Percentiles rank a stretch among this genome's conserved stretches.
These are phyloP conservation scores for Tylopilus sp. DNA, from an alignment of 1,284 basidiomycete species.

Conservation along the genomic window DNA sequence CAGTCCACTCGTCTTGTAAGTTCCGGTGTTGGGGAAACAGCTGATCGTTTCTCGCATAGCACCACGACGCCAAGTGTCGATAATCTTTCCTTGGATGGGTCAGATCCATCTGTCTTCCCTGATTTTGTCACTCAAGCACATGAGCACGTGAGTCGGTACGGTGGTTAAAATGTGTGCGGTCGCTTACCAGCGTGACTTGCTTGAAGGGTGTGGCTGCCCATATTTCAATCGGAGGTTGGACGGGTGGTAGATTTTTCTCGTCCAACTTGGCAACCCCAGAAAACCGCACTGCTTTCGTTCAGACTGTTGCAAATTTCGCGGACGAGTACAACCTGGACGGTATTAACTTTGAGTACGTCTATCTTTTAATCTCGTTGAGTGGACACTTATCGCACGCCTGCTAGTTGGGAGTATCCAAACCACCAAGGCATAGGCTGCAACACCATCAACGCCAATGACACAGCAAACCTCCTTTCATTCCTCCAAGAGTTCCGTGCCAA, in stretches of 20 bases:
- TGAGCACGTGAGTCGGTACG: conserved; percentile 46
- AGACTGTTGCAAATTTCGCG: conserved; percentile 71
- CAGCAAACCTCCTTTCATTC: conserved; percentile 79
- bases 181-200: conserved; percentile 1
- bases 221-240: conserved; percentile 88
- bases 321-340: conserved; percentile 65
- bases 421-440: conserved; percentile 82
- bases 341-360: conserved; percentile 87
- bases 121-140: conserved; percentile 64
- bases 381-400: conserved; percentile 18
- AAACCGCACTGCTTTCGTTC: conserved; percentile 75
- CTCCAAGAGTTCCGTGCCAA: conserved; percentile 82
- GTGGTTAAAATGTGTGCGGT: neutral
- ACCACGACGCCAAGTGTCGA: conserved; percentile 55
- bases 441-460: conserved; percentile 70
- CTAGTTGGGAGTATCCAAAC: conserved; percentile 91
- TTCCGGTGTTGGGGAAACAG: neutral
- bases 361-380: neutral
- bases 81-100: conserved; percentile 48
- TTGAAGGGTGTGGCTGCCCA: conserved; percentile 56
- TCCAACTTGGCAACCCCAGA: conserved; percentile 66
- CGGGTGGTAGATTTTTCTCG: conserved; percentile 77
- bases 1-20: conserved; percentile 1
- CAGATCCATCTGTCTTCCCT: conserved; percentile 55
- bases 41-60: conserved; percentile 37